phyloP scores from a whole-genome alignment of 2,329 filamentous ascomycete species.

The Fusarium duplospermum region DNA sequence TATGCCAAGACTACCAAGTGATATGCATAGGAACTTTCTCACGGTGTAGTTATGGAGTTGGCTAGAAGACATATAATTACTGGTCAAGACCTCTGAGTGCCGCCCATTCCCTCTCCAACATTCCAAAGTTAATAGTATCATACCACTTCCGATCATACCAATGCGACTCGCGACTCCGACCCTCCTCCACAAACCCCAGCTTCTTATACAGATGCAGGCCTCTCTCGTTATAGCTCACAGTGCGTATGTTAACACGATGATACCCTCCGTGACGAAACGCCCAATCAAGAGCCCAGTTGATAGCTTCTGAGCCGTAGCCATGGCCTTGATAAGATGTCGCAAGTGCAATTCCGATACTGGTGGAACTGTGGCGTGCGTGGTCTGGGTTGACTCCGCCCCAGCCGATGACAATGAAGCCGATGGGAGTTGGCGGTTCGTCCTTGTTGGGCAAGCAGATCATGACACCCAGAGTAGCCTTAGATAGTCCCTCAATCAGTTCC shows the following conservation, averaged over 20 bases:
- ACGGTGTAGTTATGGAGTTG: no score
- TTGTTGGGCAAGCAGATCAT: conserved; percentile 11
- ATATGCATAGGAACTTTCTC: background rate
- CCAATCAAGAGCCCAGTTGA: conserved; percentile 60
- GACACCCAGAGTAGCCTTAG: conserved; percentile 1
- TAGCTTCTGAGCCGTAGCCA: conserved; percentile 60
- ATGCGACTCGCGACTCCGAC: conserved; percentile 53
- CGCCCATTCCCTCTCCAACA: conserved; percentile 55
- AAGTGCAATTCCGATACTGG: conserved; percentile 52
- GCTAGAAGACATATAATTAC: background rate
- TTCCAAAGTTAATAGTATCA: conserved; percentile 49
- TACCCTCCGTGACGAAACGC: conserved; percentile 57
- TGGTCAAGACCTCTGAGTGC: conserved; percentile 19
- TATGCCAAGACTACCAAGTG: background rate
- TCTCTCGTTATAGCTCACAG: conserved; percentile 56
- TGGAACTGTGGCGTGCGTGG: conserved; percentile 1
- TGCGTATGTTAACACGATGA: conserved; percentile 56
- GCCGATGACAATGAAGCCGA: conserved; percentile 22
- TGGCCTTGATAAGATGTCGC: conserved; percentile 48
- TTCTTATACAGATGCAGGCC: conserved; percentile 56
- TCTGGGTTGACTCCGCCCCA: background rate
- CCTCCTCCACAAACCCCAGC: conserved; percentile 59
- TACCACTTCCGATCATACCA: conserved; percentile 58
- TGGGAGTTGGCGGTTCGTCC: background rate
- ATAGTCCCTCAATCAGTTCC: background rate